These are phyloP conservation scores for Candida vartiovaarae DNA, from an alignment of 805 yeast species.

Conservation along the genomic window DNA sequence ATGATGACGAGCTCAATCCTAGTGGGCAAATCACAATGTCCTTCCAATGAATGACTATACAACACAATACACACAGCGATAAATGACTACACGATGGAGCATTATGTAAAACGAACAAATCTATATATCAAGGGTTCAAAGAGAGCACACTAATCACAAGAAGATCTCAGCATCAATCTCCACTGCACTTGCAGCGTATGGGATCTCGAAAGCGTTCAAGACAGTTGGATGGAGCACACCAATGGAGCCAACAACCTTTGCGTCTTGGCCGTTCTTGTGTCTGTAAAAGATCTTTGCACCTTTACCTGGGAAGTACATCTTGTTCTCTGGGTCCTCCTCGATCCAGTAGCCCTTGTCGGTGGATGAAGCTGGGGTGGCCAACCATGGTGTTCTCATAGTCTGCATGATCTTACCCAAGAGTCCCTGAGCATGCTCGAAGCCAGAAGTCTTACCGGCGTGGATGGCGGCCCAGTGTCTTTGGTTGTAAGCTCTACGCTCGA, in stretches of 20 bases:
- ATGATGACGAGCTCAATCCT: conserved; percentile 13
- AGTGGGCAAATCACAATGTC: conserved; percentile 19
- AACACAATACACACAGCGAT: background rate
- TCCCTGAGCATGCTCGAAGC: conserved; percentile 93
- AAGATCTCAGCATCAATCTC: conserved; percentile 88
- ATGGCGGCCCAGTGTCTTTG: conserved; percentile 94
- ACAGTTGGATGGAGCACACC: conserved; percentile 98
- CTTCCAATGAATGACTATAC: conserved; percentile 3
- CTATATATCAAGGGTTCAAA: background rate
- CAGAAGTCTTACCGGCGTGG: conserved; percentile 90
- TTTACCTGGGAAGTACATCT: conserved; percentile 93
- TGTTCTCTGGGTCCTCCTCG: conserved; percentile 56
- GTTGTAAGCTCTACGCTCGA: conserved; percentile 87
- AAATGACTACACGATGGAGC: no score
- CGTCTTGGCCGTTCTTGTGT: conserved; percentile 49
- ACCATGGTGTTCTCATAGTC: conserved; percentile 86
- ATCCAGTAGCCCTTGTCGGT: conserved; percentile 81
- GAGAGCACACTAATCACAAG: conserved; percentile 35
- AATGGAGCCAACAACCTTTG: conserved; percentile 64
- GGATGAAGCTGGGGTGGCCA: conserved; percentile 39
- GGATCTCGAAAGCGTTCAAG: conserved; percentile 76
- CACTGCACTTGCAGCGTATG: conserved; percentile 86
- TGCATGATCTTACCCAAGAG: conserved; percentile 92
- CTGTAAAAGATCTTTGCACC: conserved; percentile 85
- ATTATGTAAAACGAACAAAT: background rate